Conservation (phyloP, 1,284 basidiomycete genomes). For the Puccinia brachypodii region DNA sequence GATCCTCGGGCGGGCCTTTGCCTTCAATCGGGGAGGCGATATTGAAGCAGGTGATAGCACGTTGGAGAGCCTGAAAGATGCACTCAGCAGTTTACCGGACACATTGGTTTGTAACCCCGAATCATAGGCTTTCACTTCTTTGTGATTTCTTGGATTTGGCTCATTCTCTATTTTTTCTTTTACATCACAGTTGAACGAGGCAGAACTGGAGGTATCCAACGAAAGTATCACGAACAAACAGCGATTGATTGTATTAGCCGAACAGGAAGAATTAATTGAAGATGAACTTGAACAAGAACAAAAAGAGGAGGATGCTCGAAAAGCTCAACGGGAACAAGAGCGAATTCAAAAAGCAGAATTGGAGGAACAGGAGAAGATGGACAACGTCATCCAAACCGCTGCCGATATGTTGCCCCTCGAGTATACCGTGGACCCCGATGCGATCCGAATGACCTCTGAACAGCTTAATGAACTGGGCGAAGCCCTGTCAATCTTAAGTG, state of each 20-base stretch:
- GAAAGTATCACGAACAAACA: constrained; percentile 95
- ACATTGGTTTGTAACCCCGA: constrained; percentile 72
- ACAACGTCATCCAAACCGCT: constrained; percentile 49
- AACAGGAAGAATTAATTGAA: constrained; percentile 98
- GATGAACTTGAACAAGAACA: constrained; percentile 94
- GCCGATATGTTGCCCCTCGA: constrained; percentile 46
- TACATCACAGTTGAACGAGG: constrained; percentile 76
- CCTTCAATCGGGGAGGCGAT: constrained; percentile 70
- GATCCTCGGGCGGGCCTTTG: constrained; percentile 88
- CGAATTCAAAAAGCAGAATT: constrained; percentile 47
- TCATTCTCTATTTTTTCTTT: neutral
- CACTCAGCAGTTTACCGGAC: constrained; percentile 89
- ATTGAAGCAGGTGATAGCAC: constrained; percentile 76
- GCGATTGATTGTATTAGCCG: constrained; percentile 93
- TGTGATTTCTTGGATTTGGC: neutral
- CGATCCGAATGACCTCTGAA: constrained; percentile 93
- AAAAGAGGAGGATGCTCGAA: constrained; percentile 53
- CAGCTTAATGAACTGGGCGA: constrained; percentile 92
- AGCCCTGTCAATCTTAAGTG: constrained; percentile 83
- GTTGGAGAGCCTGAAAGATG: constrained; percentile 80
- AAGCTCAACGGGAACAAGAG: constrained; percentile 51
- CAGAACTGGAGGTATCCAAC: constrained; percentile 90
- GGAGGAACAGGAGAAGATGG: constrained; percentile 47
- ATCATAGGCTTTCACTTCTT: neutral
- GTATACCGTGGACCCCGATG: constrained; percentile 60